Evolutionary conservation across 129 eudicot genomes (phyloP).

Genomic region (Centaurea solstitialis): DNA sequence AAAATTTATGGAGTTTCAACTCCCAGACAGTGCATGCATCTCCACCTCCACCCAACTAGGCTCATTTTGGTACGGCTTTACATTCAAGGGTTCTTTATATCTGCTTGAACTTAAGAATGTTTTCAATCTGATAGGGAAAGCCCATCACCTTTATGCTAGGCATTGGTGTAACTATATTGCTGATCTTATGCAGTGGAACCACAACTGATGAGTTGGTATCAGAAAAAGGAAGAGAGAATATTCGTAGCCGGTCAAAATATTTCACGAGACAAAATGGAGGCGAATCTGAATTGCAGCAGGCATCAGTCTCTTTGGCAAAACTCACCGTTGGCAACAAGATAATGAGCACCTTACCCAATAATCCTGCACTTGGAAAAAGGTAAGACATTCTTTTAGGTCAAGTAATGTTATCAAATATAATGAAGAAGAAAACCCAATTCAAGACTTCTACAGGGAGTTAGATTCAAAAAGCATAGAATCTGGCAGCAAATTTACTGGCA

Average conservation of each 20-base stretch:
- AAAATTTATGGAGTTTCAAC: background rate
- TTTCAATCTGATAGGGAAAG: conserved; percentile 12
- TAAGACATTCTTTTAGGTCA: conserved; percentile 17
- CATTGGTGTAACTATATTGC: conserved; percentile 8
- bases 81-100: background rate
- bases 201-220: conserved; percentile 25
- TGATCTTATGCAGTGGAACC: conserved; percentile 44
- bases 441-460: conserved; percentile 33
- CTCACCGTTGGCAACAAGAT: conserved; percentile 25
- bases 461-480: conserved; percentile 33
- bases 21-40: background rate
- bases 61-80: background rate
- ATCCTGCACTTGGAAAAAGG: conserved; percentile 48
- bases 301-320: conserved; percentile 39
- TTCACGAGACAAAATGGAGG: conserved; percentile 40
- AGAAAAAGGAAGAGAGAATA: conserved; percentile 33
- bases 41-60: background rate
- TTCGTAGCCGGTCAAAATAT: conserved; percentile 40
- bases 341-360: conserved; percentile 23
- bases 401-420: conserved; percentile 7
- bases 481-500: conserved; percentile 36
- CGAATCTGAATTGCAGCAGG: conserved; percentile 41
- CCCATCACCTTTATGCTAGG: background rate
- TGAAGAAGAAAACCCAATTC: conserved; percentile 3
- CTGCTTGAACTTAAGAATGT: background rate